phyloP scores from a whole-genome alignment of 2,329 filamentous ascomycete genomes.

The Aspergillus pseudonomiae region DNA sequence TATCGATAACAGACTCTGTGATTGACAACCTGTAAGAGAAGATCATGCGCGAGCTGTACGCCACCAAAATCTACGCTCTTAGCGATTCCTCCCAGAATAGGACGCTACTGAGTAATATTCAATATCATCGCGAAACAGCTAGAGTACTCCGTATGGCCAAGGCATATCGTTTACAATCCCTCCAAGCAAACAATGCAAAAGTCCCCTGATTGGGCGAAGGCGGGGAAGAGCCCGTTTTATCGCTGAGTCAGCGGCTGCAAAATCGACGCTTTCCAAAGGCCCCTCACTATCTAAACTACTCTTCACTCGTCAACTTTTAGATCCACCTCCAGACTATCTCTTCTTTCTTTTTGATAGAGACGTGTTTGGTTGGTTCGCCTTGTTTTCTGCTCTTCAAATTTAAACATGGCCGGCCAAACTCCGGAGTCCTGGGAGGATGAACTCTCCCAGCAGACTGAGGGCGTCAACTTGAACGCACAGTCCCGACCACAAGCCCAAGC shows the following conservation, averaged over 20 bases:
- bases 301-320: constrained; percentile 6
- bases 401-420: constrained; percentile 70
- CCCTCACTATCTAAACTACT: constrained; percentile 27
- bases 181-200: constrained; percentile 18
- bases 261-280: constrained; percentile 26
- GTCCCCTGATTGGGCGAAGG: constrained; percentile 4
- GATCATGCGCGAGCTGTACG: background rate
- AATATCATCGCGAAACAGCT: background rate
- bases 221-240: constrained; percentile 16
- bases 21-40: constrained; percentile 4
- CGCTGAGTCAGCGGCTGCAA: constrained; percentile 37
- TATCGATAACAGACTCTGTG: constrained; percentile 28
- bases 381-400: constrained; percentile 25
- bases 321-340: constrained; percentile 12
- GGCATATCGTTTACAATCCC: background rate
- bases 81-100: background rate
- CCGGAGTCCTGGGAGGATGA: constrained; percentile 96
- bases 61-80: background rate
- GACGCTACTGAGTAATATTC: background rate
- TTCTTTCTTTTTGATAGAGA: constrained; percentile 20
- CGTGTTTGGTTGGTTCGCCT: constrained; percentile 25
- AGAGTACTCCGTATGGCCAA: background rate
- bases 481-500: constrained; percentile 53
- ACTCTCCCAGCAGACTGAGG: constrained; percentile 75
- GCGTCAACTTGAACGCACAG: constrained; percentile 70